Evolutionary conservation across 2,329 filamentous ascomycete species (phyloP), one percentile per base, ranked within the genome.

Genomic region (Ascomycota sp.): DNA sequence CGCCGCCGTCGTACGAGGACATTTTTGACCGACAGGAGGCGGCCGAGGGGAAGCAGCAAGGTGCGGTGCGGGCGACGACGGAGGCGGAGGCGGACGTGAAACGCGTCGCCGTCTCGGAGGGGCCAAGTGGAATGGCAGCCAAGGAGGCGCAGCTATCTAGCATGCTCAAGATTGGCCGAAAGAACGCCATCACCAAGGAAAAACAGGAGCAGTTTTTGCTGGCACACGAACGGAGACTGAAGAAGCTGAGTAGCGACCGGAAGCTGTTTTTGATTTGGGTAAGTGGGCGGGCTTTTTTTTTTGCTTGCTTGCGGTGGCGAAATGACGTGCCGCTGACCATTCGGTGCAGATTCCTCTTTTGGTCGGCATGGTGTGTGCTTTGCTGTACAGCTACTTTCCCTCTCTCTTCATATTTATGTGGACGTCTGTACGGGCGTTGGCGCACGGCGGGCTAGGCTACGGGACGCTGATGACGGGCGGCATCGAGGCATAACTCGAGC

Each of bases 1-100:
- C 66, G 21, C 78, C 78, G 7, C 80, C 80, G 8, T 68, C 80
- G 0, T 89, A 89, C 38, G 73, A 83, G 31, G 80, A 85, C 28
- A 67, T 89, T 20, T 89, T 72, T 46, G 79, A 77, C 2, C 54
- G 56, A 25, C 50, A 57, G 31, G 56, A 61, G 27, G 37, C 15
- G 13, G 5, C 60, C 11, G 65, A 73, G 32, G 53, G 51, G 17
- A 75, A 76, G 47, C 61, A 66, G 40, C 54, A 61, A 12, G 65
- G 66, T n/a, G 67, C 65, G 1, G 57, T 60, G 7, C 57, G 58
- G 31, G 71, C 70, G 3, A 63, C 64, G 2, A 63, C 59, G 10
- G 70, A 75, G 20, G 60, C 59, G 3, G 59, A 66, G 32, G 66
- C 67, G 4, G 69, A 75, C 39, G 50, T 52, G 23, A 73, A 72